Evolutionary conservation across 805 yeast genomes (phyloP).

Genomic region (Pichia exigua): DNA sequence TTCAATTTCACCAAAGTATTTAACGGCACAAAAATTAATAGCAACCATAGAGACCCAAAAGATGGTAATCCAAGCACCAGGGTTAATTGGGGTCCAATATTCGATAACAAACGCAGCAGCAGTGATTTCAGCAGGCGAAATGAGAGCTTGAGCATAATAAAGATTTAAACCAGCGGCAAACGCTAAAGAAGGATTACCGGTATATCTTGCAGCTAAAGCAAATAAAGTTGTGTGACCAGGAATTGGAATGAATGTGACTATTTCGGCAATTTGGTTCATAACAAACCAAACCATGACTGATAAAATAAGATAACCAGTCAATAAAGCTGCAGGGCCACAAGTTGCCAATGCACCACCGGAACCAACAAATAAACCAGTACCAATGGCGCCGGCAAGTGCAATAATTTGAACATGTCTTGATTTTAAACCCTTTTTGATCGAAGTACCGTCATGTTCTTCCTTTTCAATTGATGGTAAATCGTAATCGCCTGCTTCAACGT

Average conservation of each 20-base stretch:
- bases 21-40: constrained; percentile 40
- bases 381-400: constrained; percentile 67
- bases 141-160: constrained; percentile 25
- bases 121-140: constrained; percentile 43
- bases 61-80: constrained; percentile 53
- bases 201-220: constrained; percentile 24
- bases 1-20: constrained; percentile 39
- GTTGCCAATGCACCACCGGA: constrained; percentile 35
- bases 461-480: background rate
- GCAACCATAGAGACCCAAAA: constrained; percentile 39
- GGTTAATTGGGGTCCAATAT: constrained; percentile 48
- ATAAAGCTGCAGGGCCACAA: constrained; percentile 30
- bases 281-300: constrained; percentile 59
- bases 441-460: constrained; percentile 1
- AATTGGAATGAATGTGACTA: constrained; percentile 53
- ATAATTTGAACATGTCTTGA: constrained; percentile 52
- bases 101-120: constrained; percentile 55
- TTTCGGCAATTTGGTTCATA: constrained; percentile 57
- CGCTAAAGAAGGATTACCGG: constrained; percentile 22
- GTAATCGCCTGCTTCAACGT: background rate
- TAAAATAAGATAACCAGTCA: constrained; percentile 55
- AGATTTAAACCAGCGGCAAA: constrained; percentile 34
- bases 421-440: constrained; percentile 35
- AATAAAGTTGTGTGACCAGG: constrained; percentile 39
- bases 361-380: constrained; percentile 52